A percentile compares a stretch with the other conserved stretches of the same genome.
Conservation (phyloP, 2,329 filamentous ascomycete genomes). For the Setomelanomma holmii region DNA sequence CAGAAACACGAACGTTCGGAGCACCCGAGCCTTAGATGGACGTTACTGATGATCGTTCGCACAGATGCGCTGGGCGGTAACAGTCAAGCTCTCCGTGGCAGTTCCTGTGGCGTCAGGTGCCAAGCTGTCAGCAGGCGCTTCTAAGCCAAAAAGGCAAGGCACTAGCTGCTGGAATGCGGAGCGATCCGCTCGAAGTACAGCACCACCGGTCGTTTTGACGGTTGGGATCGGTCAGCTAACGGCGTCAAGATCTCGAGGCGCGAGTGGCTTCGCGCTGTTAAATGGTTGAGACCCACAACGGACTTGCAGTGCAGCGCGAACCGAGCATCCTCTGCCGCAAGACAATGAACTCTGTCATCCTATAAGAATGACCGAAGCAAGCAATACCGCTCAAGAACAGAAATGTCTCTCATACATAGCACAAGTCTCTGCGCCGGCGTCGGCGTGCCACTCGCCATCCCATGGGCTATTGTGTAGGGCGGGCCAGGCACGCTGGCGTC, state of each 20-base stretch:
- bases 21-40: too few relatives aligned
- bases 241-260: constrained; percentile 13
- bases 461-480: constrained; percentile 20
- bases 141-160: constrained; percentile 30
- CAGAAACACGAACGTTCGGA: too few relatives aligned
- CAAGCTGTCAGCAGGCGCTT: constrained; percentile 27
- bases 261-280: constrained; percentile 7
- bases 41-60: not conserved
- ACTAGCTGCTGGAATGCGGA: constrained; percentile 36
- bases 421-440: constrained; percentile 14
- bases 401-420: constrained; percentile 18
- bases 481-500: constrained; percentile 25
- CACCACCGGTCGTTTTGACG: constrained; percentile 23
- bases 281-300: constrained; percentile 5
- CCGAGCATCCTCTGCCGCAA: constrained; percentile 22
- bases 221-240: constrained; percentile 25
- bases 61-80: not conserved
- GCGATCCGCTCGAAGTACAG: constrained; percentile 37
- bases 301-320: constrained; percentile 11
- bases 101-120: constrained; percentile 30
- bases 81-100: not conserved
- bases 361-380: constrained; percentile 30
- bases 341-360: constrained; percentile 13
- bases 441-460: constrained; percentile 36
- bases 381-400: constrained; percentile 21